Percentiles rank a stretch among this genome's conserved stretches.
Conservation (phyloP, 345 rosid genomes). For the Bruguiera parviflora region DNA sequence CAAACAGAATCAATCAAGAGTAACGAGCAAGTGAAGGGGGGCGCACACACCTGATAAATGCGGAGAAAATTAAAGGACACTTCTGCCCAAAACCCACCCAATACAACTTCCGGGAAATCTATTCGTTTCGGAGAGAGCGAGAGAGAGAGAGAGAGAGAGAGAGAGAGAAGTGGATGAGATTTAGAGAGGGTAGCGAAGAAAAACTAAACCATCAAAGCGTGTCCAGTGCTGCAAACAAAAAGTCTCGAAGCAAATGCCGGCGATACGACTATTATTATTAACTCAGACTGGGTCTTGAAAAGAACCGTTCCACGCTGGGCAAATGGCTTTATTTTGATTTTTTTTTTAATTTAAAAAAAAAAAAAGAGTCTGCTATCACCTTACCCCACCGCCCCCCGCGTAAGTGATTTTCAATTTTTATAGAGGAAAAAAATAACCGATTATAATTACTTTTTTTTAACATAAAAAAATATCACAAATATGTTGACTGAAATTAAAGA, state of each 20-base stretch:
- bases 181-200: no score
- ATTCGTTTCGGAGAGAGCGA: background rate
- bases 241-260: conserved; percentile 3
- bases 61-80: background rate
- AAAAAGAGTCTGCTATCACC: no score
- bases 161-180: background rate
- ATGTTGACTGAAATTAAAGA: no score
- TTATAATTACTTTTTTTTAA: no score
- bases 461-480: no score
- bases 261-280: background rate
- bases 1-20: background rate
- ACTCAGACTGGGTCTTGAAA: background rate
- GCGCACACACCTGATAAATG: conserved; percentile 21
- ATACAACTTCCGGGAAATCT: conserved; percentile 5
- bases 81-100: background rate
- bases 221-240: background rate
- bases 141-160: background rate
- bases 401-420: no score
- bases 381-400: no score
- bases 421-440: no score
- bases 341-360: no score
- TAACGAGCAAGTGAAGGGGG: background rate
- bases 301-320: background rate
- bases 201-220: background rate
- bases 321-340: background rate